Evolutionary conservation across 2,329 filamentous ascomycete species (phyloP).

Genomic region (Fonsecaea monophora): DNA sequence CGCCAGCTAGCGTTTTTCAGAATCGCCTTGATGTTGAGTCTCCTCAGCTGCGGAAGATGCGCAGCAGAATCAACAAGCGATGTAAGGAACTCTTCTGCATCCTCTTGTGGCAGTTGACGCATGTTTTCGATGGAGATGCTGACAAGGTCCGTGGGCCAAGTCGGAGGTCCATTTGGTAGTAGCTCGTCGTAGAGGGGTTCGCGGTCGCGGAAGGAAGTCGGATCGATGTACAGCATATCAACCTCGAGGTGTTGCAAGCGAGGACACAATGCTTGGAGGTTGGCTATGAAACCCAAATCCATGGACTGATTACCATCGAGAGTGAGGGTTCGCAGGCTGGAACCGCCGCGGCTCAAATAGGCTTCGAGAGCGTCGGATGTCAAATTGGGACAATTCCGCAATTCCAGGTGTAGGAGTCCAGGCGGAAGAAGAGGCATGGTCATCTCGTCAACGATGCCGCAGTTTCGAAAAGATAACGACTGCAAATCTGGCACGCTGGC

Average conservation of each 20-base stretch:
- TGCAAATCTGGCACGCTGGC: conserved; percentile 64
- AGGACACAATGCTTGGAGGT: conserved; percentile 72
- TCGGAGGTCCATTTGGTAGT: conserved; percentile 58
- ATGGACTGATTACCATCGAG: conserved; percentile 82
- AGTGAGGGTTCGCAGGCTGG: conserved; percentile 69
- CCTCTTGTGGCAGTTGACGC: conserved; percentile 72
- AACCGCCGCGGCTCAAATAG: conserved; percentile 74
- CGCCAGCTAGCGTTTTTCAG: conserved; percentile 79
- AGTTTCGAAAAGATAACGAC: conserved; percentile 76
- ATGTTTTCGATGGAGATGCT: conserved; percentile 77
- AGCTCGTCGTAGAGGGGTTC: conserved; percentile 75
- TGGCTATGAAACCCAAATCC: conserved; percentile 74
- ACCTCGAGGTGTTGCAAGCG: conserved; percentile 73
- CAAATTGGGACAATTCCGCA: conserved; percentile 81
- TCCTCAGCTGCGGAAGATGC: conserved; percentile 70
- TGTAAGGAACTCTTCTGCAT: conserved; percentile 77
- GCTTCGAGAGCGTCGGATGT: conserved; percentile 68
- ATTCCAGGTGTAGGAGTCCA: conserved; percentile 69
- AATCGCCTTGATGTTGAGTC: conserved; percentile 76
- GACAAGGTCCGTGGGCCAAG: conserved; percentile 77
- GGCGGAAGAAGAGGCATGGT: conserved; percentile 73
- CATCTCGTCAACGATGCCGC: conserved; percentile 70
- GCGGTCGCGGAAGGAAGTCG: conserved; percentile 72
- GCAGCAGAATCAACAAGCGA: conserved; percentile 77
- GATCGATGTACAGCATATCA: conserved; percentile 79